A percentile compares a stretch with the other conserved stretches of the same genome.
phyloP scores from a whole-genome alignment of 306 rosid species.

The Canavalia ensiformis region DNA sequence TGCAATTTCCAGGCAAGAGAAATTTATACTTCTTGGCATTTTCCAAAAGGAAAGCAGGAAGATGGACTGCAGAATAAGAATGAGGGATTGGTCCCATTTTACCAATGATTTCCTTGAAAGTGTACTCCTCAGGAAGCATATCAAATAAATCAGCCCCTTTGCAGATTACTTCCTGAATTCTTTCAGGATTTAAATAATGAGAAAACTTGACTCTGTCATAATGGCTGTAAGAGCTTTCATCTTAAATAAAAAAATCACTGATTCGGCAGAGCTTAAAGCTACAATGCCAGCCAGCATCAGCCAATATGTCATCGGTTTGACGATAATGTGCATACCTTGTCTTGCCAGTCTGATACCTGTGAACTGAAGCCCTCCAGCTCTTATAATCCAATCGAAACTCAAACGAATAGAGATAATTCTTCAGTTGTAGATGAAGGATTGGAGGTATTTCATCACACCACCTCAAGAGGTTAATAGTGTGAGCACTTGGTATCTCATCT shows the following conservation, averaged over 20 bases:
- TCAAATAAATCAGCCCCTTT: conserved; percentile 87
- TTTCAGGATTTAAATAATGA: conserved; percentile 71
- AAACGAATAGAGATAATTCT: conserved; percentile 89
- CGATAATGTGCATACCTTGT: conserved; percentile 94
- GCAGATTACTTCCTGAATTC: conserved; percentile 89
- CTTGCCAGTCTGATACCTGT: conserved; percentile 73
- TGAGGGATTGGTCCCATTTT: conserved; percentile 99
- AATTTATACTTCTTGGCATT: conserved; percentile 80
- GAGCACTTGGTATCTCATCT: conserved; percentile 98
- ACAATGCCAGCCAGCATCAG: conserved; percentile 99
- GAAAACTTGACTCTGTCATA: conserved; percentile 89
- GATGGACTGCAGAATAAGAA: conserved; percentile 95
- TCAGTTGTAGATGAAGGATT: conserved; percentile 87
- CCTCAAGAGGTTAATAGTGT: conserved; percentile 91
- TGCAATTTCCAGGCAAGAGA: conserved; percentile 93
- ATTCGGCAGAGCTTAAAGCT: conserved; percentile 96
- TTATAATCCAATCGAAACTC: conserved; percentile 88
- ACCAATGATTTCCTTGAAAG: conserved; percentile 92
- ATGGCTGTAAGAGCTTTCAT: conserved; percentile 99
- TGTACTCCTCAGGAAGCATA: conserved; percentile 98
- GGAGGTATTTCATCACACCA: conserved; percentile 94
- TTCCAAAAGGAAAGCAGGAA: conserved; percentile 90
- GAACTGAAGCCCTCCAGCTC: conserved; percentile 98
- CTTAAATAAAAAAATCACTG: conserved; percentile 87
- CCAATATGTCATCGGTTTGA: conserved; percentile 86